Percentiles rank a stretch among this genome's conserved stretches.
phyloP scores from a whole-genome alignment of 2,329 filamentous ascomycete genomes.

The Tolypocladium endophyticum region DNA sequence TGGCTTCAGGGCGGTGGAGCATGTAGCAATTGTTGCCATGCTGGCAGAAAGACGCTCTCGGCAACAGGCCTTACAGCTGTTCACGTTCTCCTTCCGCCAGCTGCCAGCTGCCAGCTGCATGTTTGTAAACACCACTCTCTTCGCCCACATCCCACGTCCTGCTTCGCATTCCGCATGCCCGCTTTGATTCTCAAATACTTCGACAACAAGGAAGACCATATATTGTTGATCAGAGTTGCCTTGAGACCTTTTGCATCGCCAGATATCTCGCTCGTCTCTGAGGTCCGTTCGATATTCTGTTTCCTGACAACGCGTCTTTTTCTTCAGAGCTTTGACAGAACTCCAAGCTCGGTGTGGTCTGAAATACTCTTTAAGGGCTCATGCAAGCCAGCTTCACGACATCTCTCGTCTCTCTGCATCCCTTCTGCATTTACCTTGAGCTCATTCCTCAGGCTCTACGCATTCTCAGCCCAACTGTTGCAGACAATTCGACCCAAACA shows the following conservation, averaged over 20 bases:
- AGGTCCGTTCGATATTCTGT: neutral
- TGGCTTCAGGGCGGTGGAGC: neutral
- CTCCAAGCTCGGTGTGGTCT: neutral
- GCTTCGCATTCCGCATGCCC: neutral
- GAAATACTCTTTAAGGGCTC: neutral
- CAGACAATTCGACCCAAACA: neutral
- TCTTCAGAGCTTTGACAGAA: neutral
- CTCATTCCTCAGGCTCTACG: neutral
- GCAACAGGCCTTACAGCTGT: neutral
- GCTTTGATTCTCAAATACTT: neutral
- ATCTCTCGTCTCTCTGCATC: neutral
- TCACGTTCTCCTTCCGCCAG: too few species aligned
- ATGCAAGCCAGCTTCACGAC: neutral
- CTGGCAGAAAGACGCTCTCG: neutral
- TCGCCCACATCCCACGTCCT: neutral
- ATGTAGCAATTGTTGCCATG: neutral
- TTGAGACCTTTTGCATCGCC: neutral
- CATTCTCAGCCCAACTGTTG: neutral
- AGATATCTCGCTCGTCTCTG: neutral
- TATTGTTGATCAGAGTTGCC: neutral
- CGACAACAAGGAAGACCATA: neutral
- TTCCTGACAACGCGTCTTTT: neutral
- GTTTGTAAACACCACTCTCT: neutral
- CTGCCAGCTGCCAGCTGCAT: neutral
- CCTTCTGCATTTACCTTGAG: neutral